These are phyloP conservation scores for Rusavskia elegans DNA, from an alignment of 495 filamentous ascomycete genomes.

Conservation along the genomic window DNA sequence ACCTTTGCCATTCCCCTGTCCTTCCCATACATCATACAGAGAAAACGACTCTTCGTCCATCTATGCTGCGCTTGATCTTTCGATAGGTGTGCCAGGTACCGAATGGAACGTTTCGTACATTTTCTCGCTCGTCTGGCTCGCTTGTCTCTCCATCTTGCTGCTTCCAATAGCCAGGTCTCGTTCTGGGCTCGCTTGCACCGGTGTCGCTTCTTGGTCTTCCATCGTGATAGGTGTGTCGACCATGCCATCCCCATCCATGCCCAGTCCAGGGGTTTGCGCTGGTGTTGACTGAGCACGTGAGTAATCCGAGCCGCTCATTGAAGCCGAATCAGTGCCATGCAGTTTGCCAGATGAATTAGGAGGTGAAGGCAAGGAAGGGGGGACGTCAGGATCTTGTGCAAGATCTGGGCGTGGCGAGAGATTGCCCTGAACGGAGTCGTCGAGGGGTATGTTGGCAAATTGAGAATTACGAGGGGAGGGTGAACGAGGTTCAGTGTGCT, in stretches of 20 bases:
- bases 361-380: conserved; percentile 2
- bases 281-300: conserved; percentile 6
- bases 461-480: conserved; percentile 8
- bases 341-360: conserved; percentile 4
- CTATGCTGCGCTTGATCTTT: background rate
- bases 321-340: conserved; percentile 10
- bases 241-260: background rate
- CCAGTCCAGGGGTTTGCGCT: conserved; percentile 4
- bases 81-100: conserved; percentile 33
- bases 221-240: background rate
- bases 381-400: conserved; percentile 5
- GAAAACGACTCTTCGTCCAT: background rate
- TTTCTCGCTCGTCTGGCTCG: background rate
- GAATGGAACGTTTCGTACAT: conserved; percentile 27
- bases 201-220: conserved; percentile 7
- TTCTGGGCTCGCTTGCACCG: conserved; percentile 13
- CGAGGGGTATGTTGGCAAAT: background rate
- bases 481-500: conserved; percentile 14
- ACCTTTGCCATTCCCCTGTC: too few species aligned
- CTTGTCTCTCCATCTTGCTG: background rate
- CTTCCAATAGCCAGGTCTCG: conserved; percentile 5
- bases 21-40: too few species aligned
- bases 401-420: background rate
- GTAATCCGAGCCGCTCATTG: conserved; percentile 13
- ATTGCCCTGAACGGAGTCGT: conserved; percentile 3